phyloP scores from a whole-genome alignment of 176 grass and related monocot genomes.

The Raddia distichophylla region DNA sequence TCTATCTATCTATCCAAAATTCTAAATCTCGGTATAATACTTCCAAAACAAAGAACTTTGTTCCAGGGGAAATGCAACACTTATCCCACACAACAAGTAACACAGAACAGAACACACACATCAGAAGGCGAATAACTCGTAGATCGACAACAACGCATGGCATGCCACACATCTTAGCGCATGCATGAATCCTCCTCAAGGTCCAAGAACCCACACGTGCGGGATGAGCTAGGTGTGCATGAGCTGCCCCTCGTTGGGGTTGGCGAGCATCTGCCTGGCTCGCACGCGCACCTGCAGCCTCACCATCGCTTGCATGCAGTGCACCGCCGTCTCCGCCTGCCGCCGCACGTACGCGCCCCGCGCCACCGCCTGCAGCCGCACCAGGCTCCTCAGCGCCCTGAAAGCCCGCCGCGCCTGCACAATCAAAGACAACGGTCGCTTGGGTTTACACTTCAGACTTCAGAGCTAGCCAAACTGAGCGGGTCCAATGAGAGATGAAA shows the following conservation, averaged over 20 bases:
- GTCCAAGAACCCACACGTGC: background rate
- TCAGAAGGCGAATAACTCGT: background rate
- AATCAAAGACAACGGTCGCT: too few relatives aligned
- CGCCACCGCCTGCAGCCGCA: constrained; percentile 94
- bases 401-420: constrained; percentile 80
- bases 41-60: background rate
- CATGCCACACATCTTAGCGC: background rate
- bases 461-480: too few relatives aligned
- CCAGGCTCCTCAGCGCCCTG: constrained; percentile 80
- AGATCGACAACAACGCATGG: background rate
- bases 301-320: constrained; percentile 92
- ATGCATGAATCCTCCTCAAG: background rate
- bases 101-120: background rate
- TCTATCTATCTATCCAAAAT: background rate
- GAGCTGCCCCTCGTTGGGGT: constrained; percentile 52
- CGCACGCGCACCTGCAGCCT: constrained; percentile 80
- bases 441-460: too few relatives aligned
- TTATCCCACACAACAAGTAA: background rate
- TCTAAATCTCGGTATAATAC: background rate
- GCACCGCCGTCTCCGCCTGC: constrained; percentile 73
- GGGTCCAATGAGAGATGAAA: too few relatives aligned
- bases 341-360: constrained; percentile 79
- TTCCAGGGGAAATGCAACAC: background rate
- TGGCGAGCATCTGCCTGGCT: constrained; percentile 55
- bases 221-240: constrained; percentile 36